Evolutionary conservation across 345 rosid genomes (phyloP), one percentile per base, ranked within the genome.

Genomic region (Camelina sativa): DNA sequence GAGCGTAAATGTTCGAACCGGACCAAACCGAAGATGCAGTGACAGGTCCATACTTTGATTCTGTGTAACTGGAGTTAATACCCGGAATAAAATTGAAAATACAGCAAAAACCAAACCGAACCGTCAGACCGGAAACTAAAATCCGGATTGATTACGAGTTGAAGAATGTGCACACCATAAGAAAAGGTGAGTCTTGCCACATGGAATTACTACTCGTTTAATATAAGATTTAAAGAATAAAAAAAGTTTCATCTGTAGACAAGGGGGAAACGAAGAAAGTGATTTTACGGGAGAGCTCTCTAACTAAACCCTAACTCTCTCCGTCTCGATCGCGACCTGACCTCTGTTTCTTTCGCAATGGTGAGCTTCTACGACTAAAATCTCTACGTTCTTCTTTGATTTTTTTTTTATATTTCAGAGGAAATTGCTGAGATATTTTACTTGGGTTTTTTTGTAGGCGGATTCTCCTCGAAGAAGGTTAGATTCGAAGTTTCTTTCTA

Each of bases 381-480:
- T 59, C 50, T 8, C 10, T 52, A 9, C 41, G 1, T 10, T 60
- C 17, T 35, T 63, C 55, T 17, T 34, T 75, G 19, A 41, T 20
- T 67, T 30, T 30, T n/a, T 11, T 58, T 67, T 35, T 23, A 7
- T 78, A 4, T 32, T 16, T 22, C 25, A 4, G 7, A 54, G 0
- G 48, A 43, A 54, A 17, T 64, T 77, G 30, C 30, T 28, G 30
- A 28, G 65, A 69, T 13, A 6, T 63, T 10, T 13, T 76, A 3
- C 4, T 41, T 44, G 8, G 65, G 30, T 0, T 28, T 56, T 58
- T 12, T 64, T 63, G 72, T 89, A 93, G 97, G 91, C 81, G 44
- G 95, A 85, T 79, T 88, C 90, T 78, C 95, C 91, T 64, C 80
- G 63, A 38, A 82, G 56, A 84, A 91, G 88, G 97, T 89, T 79